Percentiles rank a stretch among this genome's conserved stretches.
Evolutionary conservation across 805 yeast genomes (phyloP).

Genomic region (Kazachstania viticola): DNA sequence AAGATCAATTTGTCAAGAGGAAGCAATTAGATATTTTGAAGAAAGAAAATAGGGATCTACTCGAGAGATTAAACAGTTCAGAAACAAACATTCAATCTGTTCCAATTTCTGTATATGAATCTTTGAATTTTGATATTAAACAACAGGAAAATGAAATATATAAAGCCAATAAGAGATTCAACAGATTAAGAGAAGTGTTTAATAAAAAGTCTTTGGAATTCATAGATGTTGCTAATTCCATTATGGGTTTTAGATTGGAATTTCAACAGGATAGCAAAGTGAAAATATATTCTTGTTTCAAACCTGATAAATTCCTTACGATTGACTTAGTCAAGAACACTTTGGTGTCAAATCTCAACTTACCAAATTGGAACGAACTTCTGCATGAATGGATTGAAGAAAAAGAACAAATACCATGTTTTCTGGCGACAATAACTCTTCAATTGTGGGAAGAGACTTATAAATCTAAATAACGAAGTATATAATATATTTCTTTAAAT

Average conservation of each 20-base stretch:
- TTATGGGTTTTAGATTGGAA: slow-evolving; percentile 66
- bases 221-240: slow-evolving; percentile 49
- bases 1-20: slow-evolving; percentile 50
- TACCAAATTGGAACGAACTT: slow-evolving; percentile 36
- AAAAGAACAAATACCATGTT: slow-evolving; percentile 62
- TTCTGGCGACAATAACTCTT: slow-evolving; percentile 62
- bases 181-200: slow-evolving; percentile 45
- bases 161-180: slow-evolving; percentile 39
- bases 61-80: slow-evolving; percentile 21
- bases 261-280: slow-evolving; percentile 47
- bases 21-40: slow-evolving; percentile 39
- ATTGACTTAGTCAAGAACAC: slow-evolving; percentile 47
- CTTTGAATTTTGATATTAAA: slow-evolving; percentile 44
- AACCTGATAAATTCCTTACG: slow-evolving; percentile 34
- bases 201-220: slow-evolving; percentile 60
- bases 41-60: slow-evolving; percentile 47
- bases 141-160: slow-evolving; percentile 36
- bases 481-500: too few species aligned
- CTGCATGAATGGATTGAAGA: slow-evolving; percentile 58
- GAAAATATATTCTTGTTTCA: slow-evolving; percentile 40
- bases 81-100: slow-evolving; percentile 25
- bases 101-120: slow-evolving; percentile 54
- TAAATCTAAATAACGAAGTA: too few species aligned
- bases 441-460: slow-evolving; percentile 60
- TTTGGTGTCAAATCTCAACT: slow-evolving; percentile 34